Evolutionary conservation across 352 stramenopile genomes (phyloP).

Genomic region (Phytopythium litorale): DNA sequence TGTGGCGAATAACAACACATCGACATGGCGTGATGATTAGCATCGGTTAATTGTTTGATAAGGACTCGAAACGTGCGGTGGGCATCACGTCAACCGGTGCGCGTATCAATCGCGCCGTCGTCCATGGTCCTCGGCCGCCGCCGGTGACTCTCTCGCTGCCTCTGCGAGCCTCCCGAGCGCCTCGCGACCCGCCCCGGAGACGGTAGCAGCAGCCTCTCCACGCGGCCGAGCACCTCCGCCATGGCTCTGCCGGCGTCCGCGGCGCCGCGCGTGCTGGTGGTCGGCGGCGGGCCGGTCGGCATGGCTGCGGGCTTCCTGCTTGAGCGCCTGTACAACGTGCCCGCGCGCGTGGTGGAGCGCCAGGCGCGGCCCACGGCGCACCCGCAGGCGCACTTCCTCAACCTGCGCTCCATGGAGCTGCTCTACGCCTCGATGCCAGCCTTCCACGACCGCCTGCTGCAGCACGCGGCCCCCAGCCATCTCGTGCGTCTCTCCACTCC

Average conservation of each 20-base stretch:
- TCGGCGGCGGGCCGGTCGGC: conserved; percentile 69
- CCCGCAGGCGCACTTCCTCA: conserved; percentile 95
- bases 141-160: too few species aligned
- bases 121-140: too few species aligned
- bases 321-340: conserved; percentile 65
- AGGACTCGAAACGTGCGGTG: too few species aligned
- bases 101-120: too few species aligned
- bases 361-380: conserved; percentile 75
- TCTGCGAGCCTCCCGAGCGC: too few species aligned
- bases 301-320: conserved; percentile 64
- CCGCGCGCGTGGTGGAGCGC: conserved; percentile 72
- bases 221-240: not conserved
- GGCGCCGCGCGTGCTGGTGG: conserved; percentile 58
- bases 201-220: conserved; percentile 3
- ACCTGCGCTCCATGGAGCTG: conserved; percentile 93
- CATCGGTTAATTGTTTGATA: too few species aligned
- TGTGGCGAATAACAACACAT: too few species aligned
- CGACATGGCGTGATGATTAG: too few species aligned
- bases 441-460: conserved; percentile 69
- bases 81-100: too few species aligned
- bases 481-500: conserved; percentile 49
- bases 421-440: conserved; percentile 66
- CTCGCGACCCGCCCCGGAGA: not conserved
- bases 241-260: not conserved
- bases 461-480: conserved; percentile 51